These are phyloP conservation scores for Zhuliangozyma parablackwelliae DNA, from an alignment of 1,139 yeast species.

Conservation along the genomic window DNA sequence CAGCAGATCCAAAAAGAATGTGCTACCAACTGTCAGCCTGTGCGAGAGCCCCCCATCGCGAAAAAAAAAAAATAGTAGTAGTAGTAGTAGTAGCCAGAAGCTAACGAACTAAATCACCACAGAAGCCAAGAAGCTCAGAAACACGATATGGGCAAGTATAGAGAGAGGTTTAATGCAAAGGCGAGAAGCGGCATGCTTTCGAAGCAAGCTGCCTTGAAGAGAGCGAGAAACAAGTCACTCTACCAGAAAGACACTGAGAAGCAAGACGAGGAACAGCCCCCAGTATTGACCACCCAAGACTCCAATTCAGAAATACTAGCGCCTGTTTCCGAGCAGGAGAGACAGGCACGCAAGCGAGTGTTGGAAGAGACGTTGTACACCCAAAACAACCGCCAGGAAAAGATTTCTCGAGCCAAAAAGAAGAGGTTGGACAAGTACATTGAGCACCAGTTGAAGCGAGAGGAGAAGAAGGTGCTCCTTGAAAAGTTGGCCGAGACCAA, in stretches of 20 bases:
- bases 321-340: conserved; percentile 53
- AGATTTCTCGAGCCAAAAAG: conserved; percentile 67
- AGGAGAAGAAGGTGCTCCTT: conserved; percentile 76
- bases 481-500: conserved; percentile 69
- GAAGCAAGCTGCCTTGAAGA: conserved; percentile 66
- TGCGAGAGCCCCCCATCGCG: too few relatives aligned
- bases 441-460: conserved; percentile 85
- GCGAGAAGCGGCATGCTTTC: conserved; percentile 84
- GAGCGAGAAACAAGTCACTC: conserved; percentile 66
- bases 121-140: neutral
- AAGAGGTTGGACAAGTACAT: conserved; percentile 75
- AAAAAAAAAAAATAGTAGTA: too few relatives aligned
- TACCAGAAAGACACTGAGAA: conserved; percentile 38
- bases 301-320: conserved; percentile 59
- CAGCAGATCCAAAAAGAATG: too few relatives aligned
- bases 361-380: conserved; percentile 53
- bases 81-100: neutral
- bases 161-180: conserved; percentile 78
- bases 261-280: conserved; percentile 7
- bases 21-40: too few relatives aligned
- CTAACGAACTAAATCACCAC: neutral
- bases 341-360: conserved; percentile 59
- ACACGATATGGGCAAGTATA: conserved; percentile 67
- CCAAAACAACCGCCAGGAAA: conserved; percentile 57
- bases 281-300: conserved; percentile 23